phyloP scores from a whole-genome alignment of 495 filamentous ascomycete species.

The Schizothecium vesticola region DNA sequence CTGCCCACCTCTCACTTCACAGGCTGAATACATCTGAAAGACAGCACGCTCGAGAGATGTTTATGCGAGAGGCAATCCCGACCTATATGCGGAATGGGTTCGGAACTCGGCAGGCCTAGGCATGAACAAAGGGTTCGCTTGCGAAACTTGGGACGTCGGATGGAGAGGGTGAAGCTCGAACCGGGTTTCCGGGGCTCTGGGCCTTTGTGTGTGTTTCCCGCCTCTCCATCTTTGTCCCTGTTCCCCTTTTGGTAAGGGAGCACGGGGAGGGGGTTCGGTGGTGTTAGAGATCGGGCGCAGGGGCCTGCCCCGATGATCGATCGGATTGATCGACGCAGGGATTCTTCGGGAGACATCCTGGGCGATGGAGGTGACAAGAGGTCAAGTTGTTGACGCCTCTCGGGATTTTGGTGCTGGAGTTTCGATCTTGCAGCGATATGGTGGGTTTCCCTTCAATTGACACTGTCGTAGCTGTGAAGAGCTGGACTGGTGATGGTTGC shows the following conservation, averaged over 20 bases:
- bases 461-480: neutral
- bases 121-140: neutral
- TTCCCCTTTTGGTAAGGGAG: neutral
- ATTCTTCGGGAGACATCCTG: neutral
- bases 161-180: neutral
- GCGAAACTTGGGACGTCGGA: neutral
- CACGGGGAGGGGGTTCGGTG: neutral
- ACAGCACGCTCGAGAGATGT: neutral
- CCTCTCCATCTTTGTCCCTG: neutral
- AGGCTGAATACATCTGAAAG: neutral
- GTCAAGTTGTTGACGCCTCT: neutral
- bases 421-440: neutral
- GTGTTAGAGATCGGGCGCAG: neutral
- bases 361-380: too few relatives aligned
- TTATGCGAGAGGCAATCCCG: neutral
- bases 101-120: neutral
- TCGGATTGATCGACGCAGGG: slow-evolving; percentile 19
- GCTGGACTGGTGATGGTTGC: neutral
- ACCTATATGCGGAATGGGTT: neutral
- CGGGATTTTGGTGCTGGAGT: neutral
- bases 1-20: neutral
- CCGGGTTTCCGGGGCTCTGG: neutral
- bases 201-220: neutral
- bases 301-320: neutral
- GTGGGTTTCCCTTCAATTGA: neutral